These are phyloP conservation scores for Nicotiana tabacum DNA, from an alignment of 257 asterid genomes.

Conservation along the genomic window DNA sequence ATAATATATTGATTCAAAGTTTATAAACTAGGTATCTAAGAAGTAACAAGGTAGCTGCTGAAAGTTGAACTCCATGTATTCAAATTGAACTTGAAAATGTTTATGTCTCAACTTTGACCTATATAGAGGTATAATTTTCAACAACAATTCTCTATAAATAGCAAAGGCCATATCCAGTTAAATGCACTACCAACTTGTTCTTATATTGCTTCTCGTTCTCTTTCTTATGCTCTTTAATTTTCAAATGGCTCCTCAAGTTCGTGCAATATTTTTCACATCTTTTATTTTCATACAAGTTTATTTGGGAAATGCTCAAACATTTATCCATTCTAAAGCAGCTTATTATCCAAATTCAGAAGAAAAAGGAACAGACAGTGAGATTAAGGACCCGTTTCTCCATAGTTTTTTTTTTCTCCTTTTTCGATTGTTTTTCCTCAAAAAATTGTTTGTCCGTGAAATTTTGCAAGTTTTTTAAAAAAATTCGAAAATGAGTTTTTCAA, in stretches of 20 bases:
- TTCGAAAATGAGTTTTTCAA: no score
- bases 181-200: conserved; percentile 21
- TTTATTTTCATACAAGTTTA: conserved; percentile 29
- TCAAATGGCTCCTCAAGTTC: conserved; percentile 25
- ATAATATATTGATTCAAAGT: neutral
- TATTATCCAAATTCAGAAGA: conserved; percentile 67
- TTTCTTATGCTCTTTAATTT: conserved; percentile 9
- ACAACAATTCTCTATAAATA: conserved; percentile 36
- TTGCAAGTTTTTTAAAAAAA: no score
- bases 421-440: no score
- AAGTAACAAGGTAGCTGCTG: conserved; percentile 21
- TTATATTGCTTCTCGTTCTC: conserved; percentile 13
- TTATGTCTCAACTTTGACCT: conserved; percentile 27
- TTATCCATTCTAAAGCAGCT: conserved; percentile 58
- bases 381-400: no score
- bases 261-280: conserved; percentile 22
- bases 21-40: neutral
- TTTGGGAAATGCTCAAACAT: conserved; percentile 41
- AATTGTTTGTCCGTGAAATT: no score
- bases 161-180: neutral
- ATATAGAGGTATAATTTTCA: neutral
- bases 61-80: neutral
- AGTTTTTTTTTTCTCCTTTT: no score
- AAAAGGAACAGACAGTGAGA: conserved; percentile 70
- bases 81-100: conserved; percentile 11